Evolutionary conservation across 148 eudicot species (phyloP).

Genomic region (Rhododendron ovatum): DNA sequence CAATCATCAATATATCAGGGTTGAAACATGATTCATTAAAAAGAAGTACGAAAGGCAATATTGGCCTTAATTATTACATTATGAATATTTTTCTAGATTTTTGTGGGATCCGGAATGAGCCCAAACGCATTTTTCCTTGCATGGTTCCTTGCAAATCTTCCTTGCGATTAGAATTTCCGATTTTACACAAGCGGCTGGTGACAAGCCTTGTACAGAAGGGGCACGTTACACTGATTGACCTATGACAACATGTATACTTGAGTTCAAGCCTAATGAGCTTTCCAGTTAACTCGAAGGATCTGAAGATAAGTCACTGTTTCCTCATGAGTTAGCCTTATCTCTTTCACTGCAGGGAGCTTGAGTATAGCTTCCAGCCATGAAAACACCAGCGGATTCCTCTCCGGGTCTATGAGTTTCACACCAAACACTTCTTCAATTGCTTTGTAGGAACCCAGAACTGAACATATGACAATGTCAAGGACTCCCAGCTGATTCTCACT

Average conservation of each 20-base stretch:
- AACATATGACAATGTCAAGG: slow-evolving; percentile 24
- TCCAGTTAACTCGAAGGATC: background rate
- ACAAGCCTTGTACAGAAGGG: background rate
- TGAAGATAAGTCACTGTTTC: slow-evolving; percentile 17
- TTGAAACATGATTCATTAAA: background rate
- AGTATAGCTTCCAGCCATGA: slow-evolving; percentile 16
- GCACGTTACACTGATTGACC: background rate
- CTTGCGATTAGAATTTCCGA: too few species aligned
- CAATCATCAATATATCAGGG: background rate
- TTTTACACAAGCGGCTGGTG: background rate
- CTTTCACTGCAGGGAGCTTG: slow-evolving; percentile 25
- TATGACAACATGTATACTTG: background rate
- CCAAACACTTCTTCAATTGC: slow-evolving; percentile 24
- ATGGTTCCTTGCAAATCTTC: too few species aligned
- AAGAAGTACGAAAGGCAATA: background rate
- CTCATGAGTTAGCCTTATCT: slow-evolving; percentile 15
- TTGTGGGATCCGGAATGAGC: too few species aligned
- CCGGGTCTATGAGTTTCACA: slow-evolving; percentile 15
- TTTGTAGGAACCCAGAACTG: slow-evolving; percentile 15
- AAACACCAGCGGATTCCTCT: slow-evolving; percentile 21
- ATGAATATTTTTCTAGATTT: too few species aligned
- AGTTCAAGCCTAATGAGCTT: background rate
- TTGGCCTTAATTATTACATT: background rate
- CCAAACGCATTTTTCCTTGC: too few species aligned
- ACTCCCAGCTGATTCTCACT: slow-evolving; percentile 15